Conservation (phyloP, 495 filamentous ascomycete species). For the Hypoxylon rickii region DNA sequence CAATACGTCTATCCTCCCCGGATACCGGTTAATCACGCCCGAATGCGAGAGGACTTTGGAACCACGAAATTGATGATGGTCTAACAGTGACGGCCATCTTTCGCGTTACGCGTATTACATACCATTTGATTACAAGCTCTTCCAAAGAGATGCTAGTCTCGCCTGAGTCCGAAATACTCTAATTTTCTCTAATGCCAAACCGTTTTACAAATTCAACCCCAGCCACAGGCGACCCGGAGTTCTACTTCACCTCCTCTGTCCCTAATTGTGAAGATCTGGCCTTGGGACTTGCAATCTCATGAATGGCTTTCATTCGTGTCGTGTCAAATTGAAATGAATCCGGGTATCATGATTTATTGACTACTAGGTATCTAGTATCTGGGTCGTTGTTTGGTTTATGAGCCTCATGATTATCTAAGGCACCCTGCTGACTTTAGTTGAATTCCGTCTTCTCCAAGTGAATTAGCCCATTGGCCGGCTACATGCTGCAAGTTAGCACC, state of each 20-base stretch:
- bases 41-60: slow-evolving; percentile 9
- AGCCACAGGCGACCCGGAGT: not conserved
- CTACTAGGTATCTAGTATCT: too few relatives aligned
- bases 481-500: slow-evolving; percentile 10
- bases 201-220: slow-evolving; percentile 6
- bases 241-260: not conserved
- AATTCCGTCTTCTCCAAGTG: slow-evolving; percentile 54
- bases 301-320: too few relatives aligned
- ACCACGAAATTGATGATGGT: slow-evolving; percentile 15
- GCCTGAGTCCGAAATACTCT: slow-evolving; percentile 17
- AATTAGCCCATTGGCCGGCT: slow-evolving; percentile 60
- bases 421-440: slow-evolving; percentile 10
- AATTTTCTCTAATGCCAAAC: slow-evolving; percentile 35
- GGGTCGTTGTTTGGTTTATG: too few relatives aligned
- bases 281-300: too few relatives aligned
- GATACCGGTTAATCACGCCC: slow-evolving; percentile 13
- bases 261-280: too few relatives aligned
- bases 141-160: slow-evolving; percentile 24
- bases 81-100: slow-evolving; percentile 20
- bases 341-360: too few relatives aligned
- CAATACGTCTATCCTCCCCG: slow-evolving; percentile 16
- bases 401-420: too few relatives aligned
- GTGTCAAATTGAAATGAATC: too few relatives aligned
- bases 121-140: slow-evolving; percentile 25
- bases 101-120: slow-evolving; percentile 21